These are phyloP conservation scores for Pleurotus citrinopileatus DNA, from an alignment of 768 basidiomycete genomes.

Conservation along the genomic window DNA sequence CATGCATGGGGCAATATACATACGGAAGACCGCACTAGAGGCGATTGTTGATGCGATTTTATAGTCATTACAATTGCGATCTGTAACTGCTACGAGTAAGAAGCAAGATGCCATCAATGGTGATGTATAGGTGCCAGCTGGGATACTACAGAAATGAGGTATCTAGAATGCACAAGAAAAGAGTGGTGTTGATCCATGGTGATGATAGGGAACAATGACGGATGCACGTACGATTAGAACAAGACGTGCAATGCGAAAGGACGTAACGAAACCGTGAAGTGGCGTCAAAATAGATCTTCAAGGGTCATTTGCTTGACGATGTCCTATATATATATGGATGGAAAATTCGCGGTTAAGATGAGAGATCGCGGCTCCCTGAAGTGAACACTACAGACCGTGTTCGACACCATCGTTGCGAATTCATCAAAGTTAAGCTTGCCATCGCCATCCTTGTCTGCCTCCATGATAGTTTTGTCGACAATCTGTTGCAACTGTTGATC, in stretches of 20 bases:
- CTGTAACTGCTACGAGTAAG: slow-evolving; percentile 1
- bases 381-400: slow-evolving; percentile 63
- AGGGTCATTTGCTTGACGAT: slow-evolving; percentile 99
- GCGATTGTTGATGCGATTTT: not conserved
- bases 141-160: not conserved
- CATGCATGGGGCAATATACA: not conserved
- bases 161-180: not conserved
- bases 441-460: slow-evolving; percentile 97
- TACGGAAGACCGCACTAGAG: not conserved
- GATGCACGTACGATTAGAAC: slow-evolving; percentile 10
- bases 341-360: slow-evolving; percentile 10
- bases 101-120: not conserved
- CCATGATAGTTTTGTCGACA: slow-evolving; percentile 99
- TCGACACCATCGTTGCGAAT: slow-evolving; percentile 95
- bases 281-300: slow-evolving; percentile 79
- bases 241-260: slow-evolving; percentile 9
- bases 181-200: not conserved
- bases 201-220: not conserved
- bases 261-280: slow-evolving; percentile 12
- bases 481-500: slow-evolving; percentile 99
- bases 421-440: slow-evolving; percentile 98
- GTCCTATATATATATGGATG: slow-evolving; percentile 51
- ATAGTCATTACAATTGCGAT: slow-evolving; percentile 4
- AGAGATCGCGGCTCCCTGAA: not conserved
- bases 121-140: not conserved